Evolutionary conservation across 108 stramenopile species (phyloP).

Genomic region (Stephanodiscus triporus): DNA sequence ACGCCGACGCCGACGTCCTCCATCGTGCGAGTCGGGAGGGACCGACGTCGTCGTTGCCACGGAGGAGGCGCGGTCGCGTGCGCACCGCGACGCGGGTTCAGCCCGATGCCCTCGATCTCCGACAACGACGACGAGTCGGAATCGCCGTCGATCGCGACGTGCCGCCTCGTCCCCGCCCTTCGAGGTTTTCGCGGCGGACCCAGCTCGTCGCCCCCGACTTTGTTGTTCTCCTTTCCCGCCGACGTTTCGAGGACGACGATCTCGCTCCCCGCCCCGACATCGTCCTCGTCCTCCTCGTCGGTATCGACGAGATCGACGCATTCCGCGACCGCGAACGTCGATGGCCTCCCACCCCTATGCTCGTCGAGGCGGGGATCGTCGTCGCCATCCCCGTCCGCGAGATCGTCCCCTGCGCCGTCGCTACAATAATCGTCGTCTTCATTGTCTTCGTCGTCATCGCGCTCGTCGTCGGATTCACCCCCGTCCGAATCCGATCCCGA

Average conservation of each 20-base stretch:
- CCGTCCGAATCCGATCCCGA: too few relatives aligned
- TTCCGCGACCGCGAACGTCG: too few relatives aligned
- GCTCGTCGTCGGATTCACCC: too few relatives aligned
- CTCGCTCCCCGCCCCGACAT: not conserved
- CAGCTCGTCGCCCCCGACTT: too few relatives aligned
- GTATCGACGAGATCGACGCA: slow-evolving; percentile 34
- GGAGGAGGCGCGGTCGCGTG: slow-evolving; percentile 11
- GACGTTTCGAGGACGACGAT: not conserved
- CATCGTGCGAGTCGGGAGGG: not conserved
- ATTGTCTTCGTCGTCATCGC: too few relatives aligned
- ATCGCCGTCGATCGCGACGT: slow-evolving; percentile 7
- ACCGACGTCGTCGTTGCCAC: slow-evolving; percentile 7
- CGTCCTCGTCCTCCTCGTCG: slow-evolving; percentile 23
- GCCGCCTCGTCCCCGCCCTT: too few relatives aligned
- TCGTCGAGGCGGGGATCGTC: too few relatives aligned
- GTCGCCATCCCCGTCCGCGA: too few relatives aligned
- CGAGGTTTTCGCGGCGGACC: not conserved
- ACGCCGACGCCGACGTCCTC: not conserved
- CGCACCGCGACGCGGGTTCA: not conserved
- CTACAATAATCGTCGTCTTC: too few relatives aligned
- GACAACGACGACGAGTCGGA: slow-evolving; percentile 16
- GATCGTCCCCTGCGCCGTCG: too few relatives aligned
- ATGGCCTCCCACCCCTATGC: too few relatives aligned
- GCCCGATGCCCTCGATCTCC: slow-evolving; percentile 20
- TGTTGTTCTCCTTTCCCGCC: slow-evolving; percentile 5